Conservation (phyloP, 2,329 filamentous ascomycete genomes). For the Fusarium siculi region DNA sequence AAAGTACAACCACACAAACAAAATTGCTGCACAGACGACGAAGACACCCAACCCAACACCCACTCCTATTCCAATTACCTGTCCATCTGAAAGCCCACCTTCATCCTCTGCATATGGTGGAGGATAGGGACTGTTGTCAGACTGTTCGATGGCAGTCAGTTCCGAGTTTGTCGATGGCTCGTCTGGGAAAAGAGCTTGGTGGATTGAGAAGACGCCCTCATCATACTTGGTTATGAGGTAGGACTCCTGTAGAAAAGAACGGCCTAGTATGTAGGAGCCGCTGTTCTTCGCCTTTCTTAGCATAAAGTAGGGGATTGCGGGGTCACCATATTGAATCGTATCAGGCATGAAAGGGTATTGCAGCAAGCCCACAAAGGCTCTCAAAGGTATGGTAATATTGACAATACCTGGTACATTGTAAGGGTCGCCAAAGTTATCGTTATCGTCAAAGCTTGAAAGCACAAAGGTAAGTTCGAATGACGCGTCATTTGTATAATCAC, state of each 20-base stretch:
- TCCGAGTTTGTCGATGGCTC: constrained; percentile 53
- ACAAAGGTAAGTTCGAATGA: constrained; percentile 67
- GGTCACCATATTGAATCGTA: constrained; percentile 56
- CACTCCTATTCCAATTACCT: constrained; percentile 60
- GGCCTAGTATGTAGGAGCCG: constrained; percentile 70
- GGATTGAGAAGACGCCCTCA: constrained; percentile 62
- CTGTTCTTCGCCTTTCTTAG: constrained; percentile 66
- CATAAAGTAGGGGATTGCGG: constrained; percentile 71
- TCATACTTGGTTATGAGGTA: constrained; percentile 69
- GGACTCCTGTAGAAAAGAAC: constrained; percentile 77
- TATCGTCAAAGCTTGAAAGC: constrained; percentile 65
- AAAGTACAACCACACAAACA: constrained; percentile 50
- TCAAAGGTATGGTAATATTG: constrained; percentile 65
- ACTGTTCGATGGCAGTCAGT: constrained; percentile 55
- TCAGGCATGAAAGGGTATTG: constrained; percentile 60
- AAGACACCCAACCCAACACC: constrained; percentile 55
- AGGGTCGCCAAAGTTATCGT: constrained; percentile 62
- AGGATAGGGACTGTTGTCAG: constrained; percentile 60
- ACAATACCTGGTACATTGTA: constrained; percentile 61
- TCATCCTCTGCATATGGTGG: constrained; percentile 37
- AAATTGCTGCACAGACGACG: constrained; percentile 42
- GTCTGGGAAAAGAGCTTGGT: constrained; percentile 65
- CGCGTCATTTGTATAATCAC: constrained; percentile 54
- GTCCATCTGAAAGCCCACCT: constrained; percentile 51
- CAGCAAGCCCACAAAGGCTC: constrained; percentile 62